These are phyloP conservation scores for Heteromeles arbutifolia DNA, from an alignment of 306 rosid genomes.

Conservation along the genomic window DNA sequence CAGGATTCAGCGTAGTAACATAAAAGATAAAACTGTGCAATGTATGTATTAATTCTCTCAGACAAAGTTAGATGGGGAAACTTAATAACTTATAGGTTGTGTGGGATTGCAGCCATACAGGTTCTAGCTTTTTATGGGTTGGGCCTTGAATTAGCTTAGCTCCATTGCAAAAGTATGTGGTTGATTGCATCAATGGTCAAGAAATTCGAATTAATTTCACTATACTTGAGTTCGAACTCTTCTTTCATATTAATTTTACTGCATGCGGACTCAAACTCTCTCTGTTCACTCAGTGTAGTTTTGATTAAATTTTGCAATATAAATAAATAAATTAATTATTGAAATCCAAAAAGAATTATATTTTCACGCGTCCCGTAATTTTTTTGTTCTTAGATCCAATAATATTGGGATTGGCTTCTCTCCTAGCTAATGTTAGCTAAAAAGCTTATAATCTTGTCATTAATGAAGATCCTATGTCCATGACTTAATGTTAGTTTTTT, in stretches of 20 bases:
- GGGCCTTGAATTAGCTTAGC: not conserved
- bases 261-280: not conserved
- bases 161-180: not conserved
- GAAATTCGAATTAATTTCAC: not conserved
- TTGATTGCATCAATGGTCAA: not conserved
- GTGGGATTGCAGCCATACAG: not conserved
- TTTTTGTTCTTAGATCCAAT: not conserved
- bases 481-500: not conserved
- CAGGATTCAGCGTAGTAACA: not conserved
- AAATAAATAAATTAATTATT: too few species aligned
- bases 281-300: not conserved
- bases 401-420: not conserved
- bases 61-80: not conserved
- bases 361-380: not conserved
- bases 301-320: not conserved
- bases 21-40: not conserved
- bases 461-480: not conserved
- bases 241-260: too few species aligned
- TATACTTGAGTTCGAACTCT: not conserved
- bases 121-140: not conserved
- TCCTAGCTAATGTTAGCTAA: not conserved
- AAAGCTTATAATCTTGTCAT: not conserved
- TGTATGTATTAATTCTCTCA: not conserved
- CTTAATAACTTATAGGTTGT: not conserved
- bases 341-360: not conserved